Conservation (phyloP, 2,329 filamentous ascomycete species). For the Cladophialophora yegresii region DNA sequence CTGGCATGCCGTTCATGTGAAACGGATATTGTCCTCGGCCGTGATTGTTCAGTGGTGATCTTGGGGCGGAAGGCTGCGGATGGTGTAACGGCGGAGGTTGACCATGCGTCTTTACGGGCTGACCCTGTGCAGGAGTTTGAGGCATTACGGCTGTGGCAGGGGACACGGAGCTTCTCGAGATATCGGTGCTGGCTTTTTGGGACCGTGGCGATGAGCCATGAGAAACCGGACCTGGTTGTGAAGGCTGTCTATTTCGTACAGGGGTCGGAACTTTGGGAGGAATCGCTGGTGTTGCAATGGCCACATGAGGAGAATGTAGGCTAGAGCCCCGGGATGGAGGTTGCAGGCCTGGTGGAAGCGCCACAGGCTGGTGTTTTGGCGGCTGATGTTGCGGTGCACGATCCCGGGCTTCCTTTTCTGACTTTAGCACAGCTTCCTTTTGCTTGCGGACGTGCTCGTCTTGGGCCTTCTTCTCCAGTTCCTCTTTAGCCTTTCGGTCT, state of each 20-base stretch:
- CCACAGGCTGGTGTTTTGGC: slow-evolving; percentile 40
- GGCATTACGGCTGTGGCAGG: slow-evolving; percentile 63
- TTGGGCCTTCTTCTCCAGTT: slow-evolving; percentile 59
- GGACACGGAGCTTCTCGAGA: slow-evolving; percentile 65
- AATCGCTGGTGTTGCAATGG: slow-evolving; percentile 75
- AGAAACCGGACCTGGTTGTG: slow-evolving; percentile 77
- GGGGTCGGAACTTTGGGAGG: slow-evolving; percentile 85
- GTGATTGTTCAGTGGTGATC: slow-evolving; percentile 64
- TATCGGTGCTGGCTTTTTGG: slow-evolving; percentile 52
- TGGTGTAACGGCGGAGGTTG: slow-evolving; percentile 58
- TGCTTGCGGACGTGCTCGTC: slow-evolving; percentile 58
- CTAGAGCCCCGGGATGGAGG: slow-evolving; percentile 54
- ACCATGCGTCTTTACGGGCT: slow-evolving; percentile 60
- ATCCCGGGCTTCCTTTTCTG: slow-evolving; percentile 55
- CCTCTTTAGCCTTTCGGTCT: slow-evolving; percentile 63
- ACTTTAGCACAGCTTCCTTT: slow-evolving; percentile 55
- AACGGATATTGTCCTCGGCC: slow-evolving; percentile 61
- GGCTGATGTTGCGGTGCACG: slow-evolving; percentile 32
- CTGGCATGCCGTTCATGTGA: slow-evolving; percentile 54
- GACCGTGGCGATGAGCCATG: slow-evolving; percentile 66
- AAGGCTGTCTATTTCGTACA: slow-evolving; percentile 71
- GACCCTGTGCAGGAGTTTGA: slow-evolving; percentile 65
- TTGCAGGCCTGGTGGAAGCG: slow-evolving; percentile 55
- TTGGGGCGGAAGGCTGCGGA: slow-evolving; percentile 61
- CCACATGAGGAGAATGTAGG: slow-evolving; percentile 75